A percentile compares a stretch with the other conserved stretches of the same genome.
phyloP scores from a whole-genome alignment of 495 filamentous ascomycete genomes.

The Alectoria sarmentosa region DNA sequence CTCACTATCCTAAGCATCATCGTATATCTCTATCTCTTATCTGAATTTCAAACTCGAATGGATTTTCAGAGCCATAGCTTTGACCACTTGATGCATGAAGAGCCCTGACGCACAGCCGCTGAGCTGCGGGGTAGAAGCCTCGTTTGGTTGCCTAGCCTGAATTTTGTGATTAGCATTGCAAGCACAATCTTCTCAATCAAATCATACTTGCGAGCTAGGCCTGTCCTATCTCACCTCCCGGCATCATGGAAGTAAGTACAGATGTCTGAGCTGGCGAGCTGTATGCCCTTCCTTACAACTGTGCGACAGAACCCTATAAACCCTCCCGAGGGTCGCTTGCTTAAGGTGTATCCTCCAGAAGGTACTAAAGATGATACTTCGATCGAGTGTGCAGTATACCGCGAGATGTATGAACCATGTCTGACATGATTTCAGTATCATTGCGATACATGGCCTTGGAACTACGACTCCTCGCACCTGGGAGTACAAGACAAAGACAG shows the following conservation, averaged over 20 bases:
- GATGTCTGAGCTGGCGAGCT: not conserved
- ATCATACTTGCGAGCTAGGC: not conserved
- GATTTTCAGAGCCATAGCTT: no score
- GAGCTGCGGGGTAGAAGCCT: not conserved
- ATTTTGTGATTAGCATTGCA: not conserved
- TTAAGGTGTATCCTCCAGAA: not conserved
- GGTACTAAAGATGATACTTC: not conserved
- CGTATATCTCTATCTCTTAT: not conserved
- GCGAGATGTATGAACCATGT: not conserved
- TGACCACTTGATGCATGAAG: no score
- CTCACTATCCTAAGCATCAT: not conserved
- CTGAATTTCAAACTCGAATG: no score
- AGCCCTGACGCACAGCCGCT: not conserved
- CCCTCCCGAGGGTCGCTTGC: not conserved
- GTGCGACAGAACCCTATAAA: not conserved
- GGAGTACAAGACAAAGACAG: not conserved
- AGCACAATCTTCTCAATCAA: not conserved
- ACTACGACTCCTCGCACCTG: constrained; percentile 3
- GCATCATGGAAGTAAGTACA: not conserved
- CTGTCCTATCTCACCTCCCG: not conserved
- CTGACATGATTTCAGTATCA: not conserved
- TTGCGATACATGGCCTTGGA: constrained; percentile 6
- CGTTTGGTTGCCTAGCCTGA: not conserved
- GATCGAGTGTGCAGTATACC: not conserved
- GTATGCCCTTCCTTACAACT: not conserved